A percentile compares a stretch with the other conserved stretches of the same genome.
Evolutionary conservation across 2,329 filamentous ascomycete species (phyloP).

Genomic region (Clonostachys chloroleuca): DNA sequence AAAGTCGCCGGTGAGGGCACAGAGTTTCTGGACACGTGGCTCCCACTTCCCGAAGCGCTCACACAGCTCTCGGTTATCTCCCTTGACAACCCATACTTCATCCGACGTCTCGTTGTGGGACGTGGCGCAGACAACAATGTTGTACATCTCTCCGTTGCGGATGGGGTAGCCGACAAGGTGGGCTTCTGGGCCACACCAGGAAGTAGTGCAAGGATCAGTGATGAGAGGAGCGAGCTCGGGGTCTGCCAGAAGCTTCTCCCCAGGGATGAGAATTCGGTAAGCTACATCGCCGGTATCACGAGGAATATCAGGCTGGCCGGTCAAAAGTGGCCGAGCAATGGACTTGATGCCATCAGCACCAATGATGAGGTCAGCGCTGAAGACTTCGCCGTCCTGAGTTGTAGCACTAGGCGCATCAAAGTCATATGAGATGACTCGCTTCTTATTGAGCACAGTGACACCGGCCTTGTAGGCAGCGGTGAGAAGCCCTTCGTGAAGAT

Average conservation of each 20-base stretch:
- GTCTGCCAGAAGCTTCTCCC: slow-evolving; percentile 43
- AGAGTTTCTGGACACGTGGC: slow-evolving; percentile 23
- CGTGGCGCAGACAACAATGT: slow-evolving; percentile 54
- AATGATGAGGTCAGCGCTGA: slow-evolving; percentile 50
- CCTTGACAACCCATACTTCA: slow-evolving; percentile 23
- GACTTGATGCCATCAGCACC: slow-evolving; percentile 64
- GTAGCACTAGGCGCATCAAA: slow-evolving; percentile 36
- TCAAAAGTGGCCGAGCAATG: slow-evolving; percentile 42
- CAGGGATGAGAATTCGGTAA: slow-evolving; percentile 54
- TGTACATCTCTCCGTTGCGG: slow-evolving; percentile 54
- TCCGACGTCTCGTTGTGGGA: slow-evolving; percentile 1
- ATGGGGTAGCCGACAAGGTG: slow-evolving; percentile 62
- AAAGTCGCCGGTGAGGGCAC: slow-evolving; percentile 26
- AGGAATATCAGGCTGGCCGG: slow-evolving; percentile 40
- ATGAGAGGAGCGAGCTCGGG: slow-evolving; percentile 47
- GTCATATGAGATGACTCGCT: slow-evolving; percentile 16
- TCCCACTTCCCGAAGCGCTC: slow-evolving; percentile 52
- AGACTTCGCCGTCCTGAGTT: slow-evolving; percentile 18
- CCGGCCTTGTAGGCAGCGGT: slow-evolving; percentile 47
- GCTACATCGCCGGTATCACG: slow-evolving; percentile 60
- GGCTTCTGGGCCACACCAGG: slow-evolving; percentile 59
- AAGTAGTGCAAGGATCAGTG: slow-evolving; percentile 43
- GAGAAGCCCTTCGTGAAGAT: slow-evolving; percentile 52
- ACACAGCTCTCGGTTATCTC: slow-evolving; percentile 50
- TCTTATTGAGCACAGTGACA: not conserved